phyloP scores from a whole-genome alignment of 1,139 yeast species.

The Pichia sp. region DNA sequence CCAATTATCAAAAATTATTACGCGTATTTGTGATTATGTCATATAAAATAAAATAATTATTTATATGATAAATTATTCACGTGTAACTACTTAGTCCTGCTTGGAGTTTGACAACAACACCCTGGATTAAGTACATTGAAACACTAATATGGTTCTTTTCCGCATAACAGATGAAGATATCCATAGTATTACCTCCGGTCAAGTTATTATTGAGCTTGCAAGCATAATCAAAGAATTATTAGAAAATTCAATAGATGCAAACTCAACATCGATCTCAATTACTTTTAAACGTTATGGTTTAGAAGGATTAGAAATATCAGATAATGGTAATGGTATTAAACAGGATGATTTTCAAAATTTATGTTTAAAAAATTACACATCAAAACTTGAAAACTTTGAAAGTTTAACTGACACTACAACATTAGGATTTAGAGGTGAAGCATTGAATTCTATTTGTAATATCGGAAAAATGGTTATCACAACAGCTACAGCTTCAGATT shows the following conservation, averaged over 20 bases:
- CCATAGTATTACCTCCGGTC: conserved; percentile 83
- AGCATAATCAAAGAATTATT: conserved; percentile 79
- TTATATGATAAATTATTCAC: no score
- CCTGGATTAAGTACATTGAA: no score
- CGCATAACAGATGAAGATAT: conserved; percentile 45
- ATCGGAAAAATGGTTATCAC: conserved; percentile 39
- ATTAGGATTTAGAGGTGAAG: conserved; percentile 83
- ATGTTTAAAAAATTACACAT: conserved; percentile 73
- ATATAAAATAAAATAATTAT: no score
- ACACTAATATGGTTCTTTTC: conserved; percentile 22
- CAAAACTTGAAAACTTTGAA: conserved; percentile 58
- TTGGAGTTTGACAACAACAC: no score
- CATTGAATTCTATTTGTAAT: conserved; percentile 70
- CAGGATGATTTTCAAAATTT: conserved; percentile 52
- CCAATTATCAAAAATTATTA: no score
- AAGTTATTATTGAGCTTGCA: conserved; percentile 74
- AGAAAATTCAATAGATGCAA: conserved; percentile 79
- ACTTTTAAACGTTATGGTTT: conserved; percentile 63
- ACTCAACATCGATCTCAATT: conserved; percentile 51
- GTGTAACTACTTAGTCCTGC: no score
- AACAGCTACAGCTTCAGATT: conserved; percentile 46
- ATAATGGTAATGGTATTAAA: conserved; percentile 73
- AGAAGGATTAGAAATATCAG: conserved; percentile 65
- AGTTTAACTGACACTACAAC: conserved; percentile 51
- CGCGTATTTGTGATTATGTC: no score